Conservation (phyloP, 108 stramenopile species). For the Fistulifera solaris region DNA sequence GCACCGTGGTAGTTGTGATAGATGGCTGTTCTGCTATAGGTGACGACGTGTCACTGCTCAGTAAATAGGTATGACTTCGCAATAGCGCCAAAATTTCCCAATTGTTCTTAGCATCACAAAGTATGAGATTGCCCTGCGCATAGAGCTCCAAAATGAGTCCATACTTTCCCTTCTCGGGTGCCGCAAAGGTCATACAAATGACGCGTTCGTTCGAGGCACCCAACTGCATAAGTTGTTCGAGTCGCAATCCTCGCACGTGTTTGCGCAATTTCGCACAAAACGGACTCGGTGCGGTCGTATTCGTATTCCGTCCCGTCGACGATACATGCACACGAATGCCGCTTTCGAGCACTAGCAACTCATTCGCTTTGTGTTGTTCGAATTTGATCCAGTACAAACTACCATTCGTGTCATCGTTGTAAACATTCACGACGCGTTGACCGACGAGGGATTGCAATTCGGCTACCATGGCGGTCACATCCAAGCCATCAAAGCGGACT, state of each 20-base stretch:
- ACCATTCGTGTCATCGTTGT: constrained; percentile 59
- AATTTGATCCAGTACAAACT: constrained; percentile 69
- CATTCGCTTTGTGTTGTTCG: constrained; percentile 23
- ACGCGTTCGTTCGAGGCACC: constrained; percentile 86
- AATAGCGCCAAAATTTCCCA: constrained; percentile 81
- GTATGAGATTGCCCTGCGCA: constrained; percentile 84
- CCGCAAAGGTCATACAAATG: constrained; percentile 87
- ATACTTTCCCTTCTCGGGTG: constrained; percentile 59
- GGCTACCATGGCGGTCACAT: constrained; percentile 74
- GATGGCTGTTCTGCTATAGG: too few species aligned
- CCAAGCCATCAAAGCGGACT: constrained; percentile 80
- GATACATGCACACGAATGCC: constrained; percentile 92
- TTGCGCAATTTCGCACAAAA: constrained; percentile 96
- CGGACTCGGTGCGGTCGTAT: constrained; percentile 64
- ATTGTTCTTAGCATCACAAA: constrained; percentile 47
- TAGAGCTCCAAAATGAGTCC: constrained; percentile 90
- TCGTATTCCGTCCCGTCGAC: constrained; percentile 32
- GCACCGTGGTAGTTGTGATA: constrained; percentile 20
- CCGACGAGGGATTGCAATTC: constrained; percentile 63
- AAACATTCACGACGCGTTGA: constrained; percentile 73
- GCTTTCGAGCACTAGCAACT: constrained; percentile 70
- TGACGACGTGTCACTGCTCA: too few species aligned
- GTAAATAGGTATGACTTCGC: constrained; percentile 80
- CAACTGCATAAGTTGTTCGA: constrained; percentile 87
- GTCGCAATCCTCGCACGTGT: constrained; percentile 81